A percentile compares a stretch with the other conserved stretches of the same genome.
phyloP scores from a whole-genome alignment of 495 filamentous ascomycete species.

The Talaromyces nanjingensis region DNA sequence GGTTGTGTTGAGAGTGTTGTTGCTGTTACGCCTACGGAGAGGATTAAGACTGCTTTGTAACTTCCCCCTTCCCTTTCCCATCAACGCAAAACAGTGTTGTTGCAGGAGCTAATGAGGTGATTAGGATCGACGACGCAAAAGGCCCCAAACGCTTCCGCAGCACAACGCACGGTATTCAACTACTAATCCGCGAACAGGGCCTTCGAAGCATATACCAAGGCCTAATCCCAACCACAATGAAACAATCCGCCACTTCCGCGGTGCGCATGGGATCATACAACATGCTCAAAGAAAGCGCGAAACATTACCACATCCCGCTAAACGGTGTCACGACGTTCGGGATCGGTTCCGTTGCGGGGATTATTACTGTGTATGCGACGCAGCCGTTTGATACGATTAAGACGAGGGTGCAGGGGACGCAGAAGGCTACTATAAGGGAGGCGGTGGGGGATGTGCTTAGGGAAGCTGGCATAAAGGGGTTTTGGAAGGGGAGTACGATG shows the following conservation, averaged over 20 bases:
- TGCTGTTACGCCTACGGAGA: constrained; percentile 24
- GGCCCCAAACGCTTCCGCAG: constrained; percentile 15
- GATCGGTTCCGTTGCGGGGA: constrained; percentile 21
- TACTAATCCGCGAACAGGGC: constrained; percentile 15
- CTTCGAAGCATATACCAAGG: constrained; percentile 19
- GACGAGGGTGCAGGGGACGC: constrained; percentile 50
- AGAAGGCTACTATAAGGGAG: constrained; percentile 41
- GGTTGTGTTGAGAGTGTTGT: constrained; percentile 19
- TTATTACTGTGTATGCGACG: constrained; percentile 36
- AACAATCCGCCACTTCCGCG: constrained; percentile 24
- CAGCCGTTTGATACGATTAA: constrained; percentile 65
- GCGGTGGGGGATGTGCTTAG: constrained; percentile 43
- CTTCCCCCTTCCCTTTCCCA: background rate
- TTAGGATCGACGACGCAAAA: constrained; percentile 22
- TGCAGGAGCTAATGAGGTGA: background rate
- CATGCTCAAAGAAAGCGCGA: constrained; percentile 14
- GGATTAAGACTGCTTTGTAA: constrained; percentile 19
- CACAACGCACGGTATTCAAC: constrained; percentile 14
- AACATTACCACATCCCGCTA: background rate
- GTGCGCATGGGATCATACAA: constrained; percentile 26
- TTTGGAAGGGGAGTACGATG: constrained; percentile 66
- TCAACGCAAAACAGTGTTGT: too few relatives aligned
- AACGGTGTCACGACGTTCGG: constrained; percentile 13
- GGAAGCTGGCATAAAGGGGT: constrained; percentile 51
- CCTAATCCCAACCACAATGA: constrained; percentile 20